Percentiles rank a stretch among this genome's conserved stretches.
These are phyloP conservation scores for Juncus inflexus DNA, from an alignment of 176 grass and related monocot species.

Conservation along the genomic window DNA sequence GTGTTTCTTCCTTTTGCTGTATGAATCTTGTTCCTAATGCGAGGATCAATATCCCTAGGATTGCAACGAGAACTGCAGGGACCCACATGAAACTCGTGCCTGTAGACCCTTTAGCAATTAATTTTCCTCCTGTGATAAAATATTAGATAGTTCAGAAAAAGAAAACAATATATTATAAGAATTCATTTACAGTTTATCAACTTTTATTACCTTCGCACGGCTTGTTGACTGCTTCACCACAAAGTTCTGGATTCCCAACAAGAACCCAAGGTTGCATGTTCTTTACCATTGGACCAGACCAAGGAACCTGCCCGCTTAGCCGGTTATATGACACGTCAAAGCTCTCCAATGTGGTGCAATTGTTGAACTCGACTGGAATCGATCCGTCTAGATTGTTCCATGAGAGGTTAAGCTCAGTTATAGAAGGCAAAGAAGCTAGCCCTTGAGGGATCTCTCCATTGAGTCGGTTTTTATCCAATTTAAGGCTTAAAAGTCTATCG, in stretches of 20 bases:
- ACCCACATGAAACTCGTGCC: conserved; percentile 50
- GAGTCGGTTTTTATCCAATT: conserved; percentile 59
- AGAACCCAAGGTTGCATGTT: conserved; percentile 39
- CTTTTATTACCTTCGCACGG: conserved; percentile 19
- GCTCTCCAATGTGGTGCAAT: conserved; percentile 75
- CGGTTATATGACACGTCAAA: conserved; percentile 80
- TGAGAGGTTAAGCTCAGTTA: conserved; percentile 82
- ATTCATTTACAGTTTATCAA: not conserved
- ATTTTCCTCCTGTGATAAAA: not conserved
- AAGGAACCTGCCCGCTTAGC: conserved; percentile 30
- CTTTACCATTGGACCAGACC: conserved; percentile 19
- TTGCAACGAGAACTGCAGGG: conserved; percentile 48
- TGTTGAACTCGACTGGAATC: conserved; percentile 56
- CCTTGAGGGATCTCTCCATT: conserved; percentile 51
- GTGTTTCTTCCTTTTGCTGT: conserved; percentile 33
- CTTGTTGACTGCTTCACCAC: conserved; percentile 25
- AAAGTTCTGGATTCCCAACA: conserved; percentile 35
- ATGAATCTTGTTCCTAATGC: conserved; percentile 55
- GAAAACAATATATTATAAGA: too few relatives aligned
- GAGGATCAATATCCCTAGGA: conserved; percentile 54
- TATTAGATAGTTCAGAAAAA: too few relatives aligned
- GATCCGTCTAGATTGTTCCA: conserved; percentile 60
- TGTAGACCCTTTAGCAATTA: conserved; percentile 21
- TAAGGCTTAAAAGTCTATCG: conserved; percentile 59
- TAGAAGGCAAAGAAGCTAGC: conserved; percentile 64